A percentile compares a stretch with the other conserved stretches of the same genome.
phyloP scores from a whole-genome alignment of 768 basidiomycete species.

The Clitopilus hobsonii region DNA sequence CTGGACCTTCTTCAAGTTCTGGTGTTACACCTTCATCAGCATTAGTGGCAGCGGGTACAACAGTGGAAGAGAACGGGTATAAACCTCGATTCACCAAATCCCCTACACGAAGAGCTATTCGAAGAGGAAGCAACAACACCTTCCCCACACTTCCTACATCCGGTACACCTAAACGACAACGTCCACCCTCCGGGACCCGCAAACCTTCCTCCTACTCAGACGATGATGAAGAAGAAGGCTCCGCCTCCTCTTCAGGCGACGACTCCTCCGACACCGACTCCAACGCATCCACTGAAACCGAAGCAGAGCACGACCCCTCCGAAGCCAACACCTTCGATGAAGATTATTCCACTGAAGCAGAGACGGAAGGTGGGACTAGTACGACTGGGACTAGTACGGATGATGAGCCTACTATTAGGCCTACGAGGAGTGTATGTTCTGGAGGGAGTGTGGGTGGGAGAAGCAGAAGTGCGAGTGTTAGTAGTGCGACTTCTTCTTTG shows the following conservation, averaged over 20 bases:
- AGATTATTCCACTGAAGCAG: conserved; percentile 36
- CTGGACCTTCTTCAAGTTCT: neutral
- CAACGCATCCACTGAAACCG: conserved; percentile 43
- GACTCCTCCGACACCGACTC: conserved; percentile 28
- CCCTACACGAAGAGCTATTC: neutral
- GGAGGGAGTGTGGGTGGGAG: neutral
- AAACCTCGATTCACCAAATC: conserved; percentile 1
- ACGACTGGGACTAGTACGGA: conserved; percentile 45
- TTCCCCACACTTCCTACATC: no score
- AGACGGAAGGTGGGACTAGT: conserved; percentile 50
- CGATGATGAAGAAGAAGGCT: neutral
- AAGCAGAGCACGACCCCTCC: conserved; percentile 45
- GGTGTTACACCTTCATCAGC: neutral
- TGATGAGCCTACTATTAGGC: conserved; percentile 80
- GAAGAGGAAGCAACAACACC: conserved; percentile 3
- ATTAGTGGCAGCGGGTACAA: neutral
- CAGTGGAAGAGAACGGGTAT: neutral
- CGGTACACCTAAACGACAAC: no score
- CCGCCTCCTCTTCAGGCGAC: conserved; percentile 14
- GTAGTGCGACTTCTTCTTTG: neutral
- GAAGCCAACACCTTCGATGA: conserved; percentile 20
- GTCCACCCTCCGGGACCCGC: conserved; percentile 4
- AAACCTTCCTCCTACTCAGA: conserved; percentile 15
- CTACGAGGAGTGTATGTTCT: neutral
- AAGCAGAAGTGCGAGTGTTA: neutral